phyloP scores from a whole-genome alignment of 2,329 filamentous ascomycete genomes.

The Geosmithia morbida region DNA sequence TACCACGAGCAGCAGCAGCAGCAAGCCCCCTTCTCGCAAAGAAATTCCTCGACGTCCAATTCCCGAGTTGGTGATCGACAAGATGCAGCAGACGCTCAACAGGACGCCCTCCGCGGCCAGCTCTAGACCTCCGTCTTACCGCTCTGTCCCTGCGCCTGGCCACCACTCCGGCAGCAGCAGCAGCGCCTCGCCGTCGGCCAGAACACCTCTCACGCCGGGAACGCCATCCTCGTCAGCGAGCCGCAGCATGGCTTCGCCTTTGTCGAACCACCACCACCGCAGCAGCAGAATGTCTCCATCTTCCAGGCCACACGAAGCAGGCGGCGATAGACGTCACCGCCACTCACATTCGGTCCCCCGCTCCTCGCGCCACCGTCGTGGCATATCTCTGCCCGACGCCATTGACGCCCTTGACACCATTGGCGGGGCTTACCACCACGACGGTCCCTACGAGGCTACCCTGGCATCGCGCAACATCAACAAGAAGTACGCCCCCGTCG shows the following conservation, averaged over 20 bases:
- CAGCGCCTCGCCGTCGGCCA: background rate
- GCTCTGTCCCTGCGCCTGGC: background rate
- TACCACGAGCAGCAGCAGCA: background rate
- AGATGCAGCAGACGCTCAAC: background rate
- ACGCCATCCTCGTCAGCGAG: slow-evolving; percentile 4
- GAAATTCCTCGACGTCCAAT: background rate
- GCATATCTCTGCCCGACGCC: slow-evolving; percentile 54
- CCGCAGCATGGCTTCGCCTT: slow-evolving; percentile 32
- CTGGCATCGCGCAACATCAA: slow-evolving; percentile 58
- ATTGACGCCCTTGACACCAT: slow-evolving; percentile 71
- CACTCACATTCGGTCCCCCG: slow-evolving; percentile 15
- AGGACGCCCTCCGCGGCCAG: background rate
- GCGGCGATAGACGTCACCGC: slow-evolving; percentile 46
- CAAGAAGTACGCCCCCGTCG: slow-evolving; percentile 52
- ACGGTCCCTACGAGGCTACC: slow-evolving; percentile 79
- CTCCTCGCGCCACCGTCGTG: slow-evolving; percentile 40
- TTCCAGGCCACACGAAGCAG: slow-evolving; percentile 33
- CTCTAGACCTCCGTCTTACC: background rate
- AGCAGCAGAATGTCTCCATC: slow-evolving; percentile 23
- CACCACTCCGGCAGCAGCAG: background rate
- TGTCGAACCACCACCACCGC: slow-evolving; percentile 51
- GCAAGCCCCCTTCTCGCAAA: background rate
- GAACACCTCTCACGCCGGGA: slow-evolving; percentile 21
- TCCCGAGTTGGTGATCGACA: background rate
- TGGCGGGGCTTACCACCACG: slow-evolving; percentile 66